Evolutionary conservation across 495 filamentous ascomycete genomes (phyloP).

Genomic region (Xylaria cubensis): DNA sequence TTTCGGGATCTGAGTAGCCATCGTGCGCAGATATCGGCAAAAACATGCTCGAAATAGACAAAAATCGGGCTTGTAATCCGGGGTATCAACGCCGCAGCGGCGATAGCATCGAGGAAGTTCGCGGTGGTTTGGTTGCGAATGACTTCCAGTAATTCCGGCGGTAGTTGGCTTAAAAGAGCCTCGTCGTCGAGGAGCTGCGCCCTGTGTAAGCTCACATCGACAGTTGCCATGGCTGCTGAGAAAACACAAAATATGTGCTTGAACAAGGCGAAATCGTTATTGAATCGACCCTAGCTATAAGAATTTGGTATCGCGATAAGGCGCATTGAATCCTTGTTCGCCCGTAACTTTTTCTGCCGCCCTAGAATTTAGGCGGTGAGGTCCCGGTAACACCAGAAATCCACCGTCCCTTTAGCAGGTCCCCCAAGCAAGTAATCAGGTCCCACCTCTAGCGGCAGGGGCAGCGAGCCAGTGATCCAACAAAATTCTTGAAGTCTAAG

Average conservation of each 20-base stretch:
- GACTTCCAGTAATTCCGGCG: slow-evolving; percentile 67
- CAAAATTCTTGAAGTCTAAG: slow-evolving; percentile 35
- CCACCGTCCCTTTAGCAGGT: slow-evolving; percentile 7
- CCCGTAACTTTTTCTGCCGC: slow-evolving; percentile 42
- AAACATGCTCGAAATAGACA: slow-evolving; percentile 69
- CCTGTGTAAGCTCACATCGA: slow-evolving; percentile 52
- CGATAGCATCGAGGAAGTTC: slow-evolving; percentile 73
- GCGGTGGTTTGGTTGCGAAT: slow-evolving; percentile 67
- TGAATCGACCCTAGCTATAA: slow-evolving; percentile 19
- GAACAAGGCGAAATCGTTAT: slow-evolving; percentile 28
- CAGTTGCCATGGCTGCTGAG: slow-evolving; percentile 47
- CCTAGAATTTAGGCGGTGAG: slow-evolving; percentile 42
- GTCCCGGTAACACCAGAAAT: slow-evolving; percentile 19
- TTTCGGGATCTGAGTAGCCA: slow-evolving; percentile 62
- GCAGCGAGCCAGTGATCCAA: slow-evolving; percentile 34
- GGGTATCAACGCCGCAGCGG: slow-evolving; percentile 69
- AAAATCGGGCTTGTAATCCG: slow-evolving; percentile 72
- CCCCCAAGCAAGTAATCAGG: not conserved
- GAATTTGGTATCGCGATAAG: slow-evolving; percentile 28
- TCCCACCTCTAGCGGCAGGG: slow-evolving; percentile 23
- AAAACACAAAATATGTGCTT: slow-evolving; percentile 34
- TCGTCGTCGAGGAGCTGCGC: slow-evolving; percentile 46
- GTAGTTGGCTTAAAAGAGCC: slow-evolving; percentile 60
- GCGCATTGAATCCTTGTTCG: slow-evolving; percentile 19
- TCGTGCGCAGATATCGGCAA: slow-evolving; percentile 80